Base-by-base conservation (phyloP, 2,329 filamentous ascomycete species). In the Fusarium subglutinans region DNA sequence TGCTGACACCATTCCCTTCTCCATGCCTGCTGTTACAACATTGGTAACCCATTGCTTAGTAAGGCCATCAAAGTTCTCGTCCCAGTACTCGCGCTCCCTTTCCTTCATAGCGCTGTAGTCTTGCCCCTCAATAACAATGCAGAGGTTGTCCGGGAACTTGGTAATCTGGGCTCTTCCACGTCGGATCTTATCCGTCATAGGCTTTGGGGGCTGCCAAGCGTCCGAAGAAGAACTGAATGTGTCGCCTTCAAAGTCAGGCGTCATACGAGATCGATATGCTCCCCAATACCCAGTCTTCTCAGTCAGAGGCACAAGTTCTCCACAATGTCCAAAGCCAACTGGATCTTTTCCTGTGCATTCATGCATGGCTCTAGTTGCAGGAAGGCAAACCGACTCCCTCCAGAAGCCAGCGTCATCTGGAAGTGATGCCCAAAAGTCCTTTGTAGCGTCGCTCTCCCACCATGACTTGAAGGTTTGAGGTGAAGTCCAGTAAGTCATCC, bases 211-310 rank as follows among this genome's bases (percentile, higher is more conserved):
- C 8, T 28, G 24, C 13, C 38, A 24, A 1, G 10, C 30, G 3
- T 8, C 1, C 4, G 45, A 22, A 3, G 60, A 20, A 5, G 53
- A 47, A 15, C 41, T 59, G 9, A 35, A 63, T 4, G 33, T 59
- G 7, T 63, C 60, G 0, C 60, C 60, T 14, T 38, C 35, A 14
- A 59, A 63, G 13, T 35, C 60, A 2, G 60, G 53, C 1, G 53
- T 63, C 51, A 63, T 63, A 8, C 60, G 60, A 28, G 60, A 63
- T 15, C 60, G 41, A 18, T 63, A 63, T 7, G 60, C 60, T 35
- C 60, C 60, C 60, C 60, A 63, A 11, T 63, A 63, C 5, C 60
- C 60, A 12, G 60, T 63, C 18, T 59, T 63, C 3, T 58, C 53
- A 35, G 41, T 63, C 3, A 63, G 26, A 33, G 60, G 60, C 0